Evolutionary conservation across 176 grass and related monocot species (phyloP).

Genomic region (Calamus simplicifolius): DNA sequence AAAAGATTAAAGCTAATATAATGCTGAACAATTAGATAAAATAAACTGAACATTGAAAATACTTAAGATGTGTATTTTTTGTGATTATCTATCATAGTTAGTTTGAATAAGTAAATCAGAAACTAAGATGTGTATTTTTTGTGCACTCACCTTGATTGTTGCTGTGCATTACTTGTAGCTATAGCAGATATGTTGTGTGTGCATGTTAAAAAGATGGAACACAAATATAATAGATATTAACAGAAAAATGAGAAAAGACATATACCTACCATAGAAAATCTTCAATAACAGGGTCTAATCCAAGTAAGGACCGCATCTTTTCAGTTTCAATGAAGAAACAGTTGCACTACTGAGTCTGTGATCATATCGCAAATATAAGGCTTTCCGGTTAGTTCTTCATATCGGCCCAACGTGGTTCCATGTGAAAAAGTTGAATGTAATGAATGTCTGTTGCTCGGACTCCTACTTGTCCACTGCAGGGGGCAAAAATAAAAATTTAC

Average conservation of each 20-base stretch:
- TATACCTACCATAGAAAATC: conserved; percentile 90
- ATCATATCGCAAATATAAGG: conserved; percentile 82
- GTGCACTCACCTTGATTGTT: no score
- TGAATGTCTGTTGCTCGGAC: conserved; percentile 57
- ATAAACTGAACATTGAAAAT: no score
- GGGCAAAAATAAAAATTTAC: conserved; percentile 1
- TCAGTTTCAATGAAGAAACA: conserved; percentile 92
- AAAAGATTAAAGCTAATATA: no score
- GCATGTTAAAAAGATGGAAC: no score
- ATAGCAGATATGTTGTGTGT: no score
- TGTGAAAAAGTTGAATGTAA: conserved; percentile 88
- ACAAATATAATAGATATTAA: neutral
- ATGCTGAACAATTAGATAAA: no score
- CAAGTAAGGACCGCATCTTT: conserved; percentile 57
- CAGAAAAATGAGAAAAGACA: neutral
- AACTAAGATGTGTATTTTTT: no score
- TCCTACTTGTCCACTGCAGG: conserved; percentile 64
- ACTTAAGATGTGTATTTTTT: no score
- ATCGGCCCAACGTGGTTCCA: conserved; percentile 76
- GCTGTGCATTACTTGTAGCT: no score
- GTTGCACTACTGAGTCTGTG: conserved; percentile 67
- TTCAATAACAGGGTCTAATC: conserved; percentile 56
- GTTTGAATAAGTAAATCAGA: no score
- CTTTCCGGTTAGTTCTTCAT: conserved; percentile 80
- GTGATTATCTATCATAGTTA: no score